Base-by-base conservation (phyloP, 2,329 filamentous ascomycete genomes). In the Camillea tinctor region DNA sequence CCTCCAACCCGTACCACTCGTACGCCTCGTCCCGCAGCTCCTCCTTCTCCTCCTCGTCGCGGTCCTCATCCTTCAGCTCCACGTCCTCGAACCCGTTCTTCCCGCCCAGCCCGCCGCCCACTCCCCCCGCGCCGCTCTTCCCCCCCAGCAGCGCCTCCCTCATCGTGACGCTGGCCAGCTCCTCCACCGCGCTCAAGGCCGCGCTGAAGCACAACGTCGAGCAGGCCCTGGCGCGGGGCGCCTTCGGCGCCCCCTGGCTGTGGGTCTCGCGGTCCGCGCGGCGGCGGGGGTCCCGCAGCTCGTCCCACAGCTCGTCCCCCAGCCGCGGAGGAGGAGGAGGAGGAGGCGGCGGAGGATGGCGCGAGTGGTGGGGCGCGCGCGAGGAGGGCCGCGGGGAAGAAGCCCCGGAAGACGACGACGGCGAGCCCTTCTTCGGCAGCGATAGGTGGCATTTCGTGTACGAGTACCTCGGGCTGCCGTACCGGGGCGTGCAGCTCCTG, bases 191-290 rank as follows among this genome's bases (percentile, higher is more conserved):
- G 77, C 26, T 30, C 65, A 81, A 76, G 72, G 70, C 73, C 9
- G 66, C 64, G 26, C 74, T 92, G 24, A 81, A 82, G 60, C 77
- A 74, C 4, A 81, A 81, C 50, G 93, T 90, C 19, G 79, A 84
- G 60, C 80, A 81, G 64, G 88, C 84, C 0, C 72, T 91, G 17
- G 82, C 84, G 44, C 78, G 77, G 54, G 91, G 90, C 0, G 91
- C 90, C 0, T 94, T 91, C 73, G 91, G 91, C 0, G 85, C 86
- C 54, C 91, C 91, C 1, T 94, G 91, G 90, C 79, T 91, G 61
- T 88, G 86, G 82, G 90, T 87, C 2, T 81, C 79, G 19, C 85
- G 89, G 66, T 72, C 81, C 63, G 88, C 81, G 63, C 8, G 6
- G 3, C 8, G 26, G 2, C 8, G 24, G n/a, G n/a, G n/a, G n/a